Base-by-base conservation (phyloP, 345 rosid species). In the Salix exigua region DNA sequence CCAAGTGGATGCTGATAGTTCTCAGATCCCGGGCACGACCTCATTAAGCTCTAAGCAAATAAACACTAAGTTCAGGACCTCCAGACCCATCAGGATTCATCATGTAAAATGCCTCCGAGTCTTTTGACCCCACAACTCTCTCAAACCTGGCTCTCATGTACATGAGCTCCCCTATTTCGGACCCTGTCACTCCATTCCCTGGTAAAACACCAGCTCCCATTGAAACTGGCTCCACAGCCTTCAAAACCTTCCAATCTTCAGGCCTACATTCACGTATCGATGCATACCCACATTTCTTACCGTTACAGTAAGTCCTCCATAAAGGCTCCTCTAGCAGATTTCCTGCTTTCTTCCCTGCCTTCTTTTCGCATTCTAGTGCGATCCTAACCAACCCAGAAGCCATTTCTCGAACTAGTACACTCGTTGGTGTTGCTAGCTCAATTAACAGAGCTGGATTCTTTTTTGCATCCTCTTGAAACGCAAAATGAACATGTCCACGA, bases 121-220 rank as follows among this genome's bases (percentile, higher is more conserved):
- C 95, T 80, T 83, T 90, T 6, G 97, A 93, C 28, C 99, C 99
- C 0, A 88, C 89, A 60, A 95, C 99, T 82, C 99, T 81, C 85
- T 95, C 97, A 66, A 93, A 93, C 81, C 92, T 83, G 60, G 99
- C 96, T 87, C 99, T 89, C 97, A 96, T 91, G 76, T 93, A 91
- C 98, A 93, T 96, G 80, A 93, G 84, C 86, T 93, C 99, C 6
- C 98, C 99, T 28, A 13, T 16, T n/a, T 84, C 93, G 71, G 88
- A 78, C 86, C 88, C 87, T 23, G 18, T 73, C 64, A 73, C 85
- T n/a, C 48, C 80, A 30, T 35, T 71, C 28, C 86, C 87, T 2
- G 97, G 99, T n/a, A 95, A 78, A 61, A 95, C 99, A 28, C 99
- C 99, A 9, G 97, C 98, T 4, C 99, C 99, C 99, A 93, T 91